Percentiles rank a stretch among this genome's conserved stretches.
These are phyloP conservation scores for Metschnikowia drakensbergensis DNA, from an alignment of 805 yeast species.

Conservation along the genomic window DNA sequence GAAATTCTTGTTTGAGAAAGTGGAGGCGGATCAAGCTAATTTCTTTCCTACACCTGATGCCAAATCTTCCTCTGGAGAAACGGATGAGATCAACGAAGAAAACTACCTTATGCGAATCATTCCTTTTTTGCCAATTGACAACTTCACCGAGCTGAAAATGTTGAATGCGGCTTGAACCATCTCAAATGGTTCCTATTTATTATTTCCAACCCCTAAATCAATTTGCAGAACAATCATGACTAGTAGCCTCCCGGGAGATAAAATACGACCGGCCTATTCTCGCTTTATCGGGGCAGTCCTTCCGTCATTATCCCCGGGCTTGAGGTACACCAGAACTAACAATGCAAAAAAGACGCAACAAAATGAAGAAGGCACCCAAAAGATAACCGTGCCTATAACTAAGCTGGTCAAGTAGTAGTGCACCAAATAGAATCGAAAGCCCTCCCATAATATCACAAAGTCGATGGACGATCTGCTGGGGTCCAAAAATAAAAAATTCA, in stretches of 20 bases:
- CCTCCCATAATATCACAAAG: constrained; percentile 34
- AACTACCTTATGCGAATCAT: constrained; percentile 35
- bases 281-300: background rate
- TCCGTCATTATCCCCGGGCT: background rate
- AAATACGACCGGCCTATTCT: background rate
- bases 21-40: constrained; percentile 18
- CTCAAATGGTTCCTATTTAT: background rate
- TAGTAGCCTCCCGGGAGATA: background rate
- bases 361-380: constrained; percentile 34
- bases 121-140: constrained; percentile 39
- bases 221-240: background rate
- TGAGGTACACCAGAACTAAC: constrained; percentile 16
- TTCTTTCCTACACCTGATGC: constrained; percentile 7
- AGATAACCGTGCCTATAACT: constrained; percentile 32
- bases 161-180: constrained; percentile 13
- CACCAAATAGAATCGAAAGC: constrained; percentile 39
- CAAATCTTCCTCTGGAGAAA: constrained; percentile 1
- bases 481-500: constrained; percentile 10
- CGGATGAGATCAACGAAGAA: constrained; percentile 24
- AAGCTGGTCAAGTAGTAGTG: constrained; percentile 32
- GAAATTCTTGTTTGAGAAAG: constrained; percentile 30
- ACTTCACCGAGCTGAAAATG: constrained; percentile 18
- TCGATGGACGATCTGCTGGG: constrained; percentile 19
- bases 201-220: background rate
- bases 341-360: constrained; percentile 28